Conservation (phyloP, 2,329 filamentous ascomycete species). For the Bipolaris gigantea region DNA sequence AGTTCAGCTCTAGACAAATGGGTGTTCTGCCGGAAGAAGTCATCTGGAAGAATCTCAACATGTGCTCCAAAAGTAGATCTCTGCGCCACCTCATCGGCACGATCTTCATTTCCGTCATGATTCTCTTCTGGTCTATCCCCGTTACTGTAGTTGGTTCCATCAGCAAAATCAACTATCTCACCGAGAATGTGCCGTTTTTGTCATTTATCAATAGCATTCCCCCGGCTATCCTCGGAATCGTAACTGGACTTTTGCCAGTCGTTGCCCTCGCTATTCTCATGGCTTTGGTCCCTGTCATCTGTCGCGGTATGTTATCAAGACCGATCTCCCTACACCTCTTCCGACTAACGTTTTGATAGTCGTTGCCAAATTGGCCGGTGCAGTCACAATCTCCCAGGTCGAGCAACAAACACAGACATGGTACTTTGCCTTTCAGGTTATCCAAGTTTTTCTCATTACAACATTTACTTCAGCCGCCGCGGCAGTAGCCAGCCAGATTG, state of each 20-base stretch:
- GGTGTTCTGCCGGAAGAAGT: conserved; percentile 51
- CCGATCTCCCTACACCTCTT: not conserved
- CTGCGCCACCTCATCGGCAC: conserved; percentile 38
- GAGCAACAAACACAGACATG: conserved; percentile 82
- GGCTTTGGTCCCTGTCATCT: conserved; percentile 50
- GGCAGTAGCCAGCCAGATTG: conserved; percentile 57
- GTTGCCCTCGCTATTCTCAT: conserved; percentile 49
- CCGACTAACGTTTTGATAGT: conserved; percentile 9
- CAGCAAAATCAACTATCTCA: conserved; percentile 50
- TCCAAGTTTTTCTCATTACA: conserved; percentile 89
- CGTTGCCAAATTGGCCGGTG: conserved; percentile 42
- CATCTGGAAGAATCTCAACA: conserved; percentile 51
- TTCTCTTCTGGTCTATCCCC: conserved; percentile 52
- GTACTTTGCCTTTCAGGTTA: conserved; percentile 88
- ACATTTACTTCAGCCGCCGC: conserved; percentile 81
- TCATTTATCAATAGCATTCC: conserved; percentile 49
- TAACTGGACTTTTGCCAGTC: conserved; percentile 51
- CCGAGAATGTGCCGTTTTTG: conserved; percentile 42
- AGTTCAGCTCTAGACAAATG: conserved; percentile 46
- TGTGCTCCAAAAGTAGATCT: conserved; percentile 37
- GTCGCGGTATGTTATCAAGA: conserved; percentile 18
- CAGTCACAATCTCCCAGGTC: conserved; percentile 48
- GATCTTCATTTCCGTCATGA: conserved; percentile 45
- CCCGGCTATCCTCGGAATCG: conserved; percentile 45
- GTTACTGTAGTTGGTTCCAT: conserved; percentile 49